Base-by-base conservation (phyloP, 1,139 yeast species). In the Yamadazyma dendronema region DNA sequence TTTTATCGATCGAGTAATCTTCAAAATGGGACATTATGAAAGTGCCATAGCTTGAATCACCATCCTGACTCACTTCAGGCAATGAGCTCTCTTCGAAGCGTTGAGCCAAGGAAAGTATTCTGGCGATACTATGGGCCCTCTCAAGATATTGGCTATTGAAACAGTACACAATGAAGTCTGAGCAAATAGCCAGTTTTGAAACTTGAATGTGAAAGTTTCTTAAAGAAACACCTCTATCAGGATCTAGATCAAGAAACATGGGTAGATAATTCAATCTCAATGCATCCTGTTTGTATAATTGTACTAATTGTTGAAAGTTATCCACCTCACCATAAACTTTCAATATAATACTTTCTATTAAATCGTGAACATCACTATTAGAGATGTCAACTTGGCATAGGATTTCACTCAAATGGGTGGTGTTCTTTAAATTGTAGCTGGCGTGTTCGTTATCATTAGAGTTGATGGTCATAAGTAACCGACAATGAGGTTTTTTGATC, bases 191-290 rank as follows among this genome's bases (percentile, higher is more conserved):
- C 53, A 79, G 64, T 52, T 84, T 86, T 16, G 85, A 73, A 7
- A 79, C 86, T 59, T 86, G 96, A 40, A 81, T 80, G 48, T 82
- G 84, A 56, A 84, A 87, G 54, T 85, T 85, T 43, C 95, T 70
- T 34, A 84, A 65, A 6, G 85, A 79, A 3, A 84, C 79, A 11
- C 92, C 94, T 23, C 70, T 61, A 36, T 69, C 76, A 1, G 94
- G 90, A 47, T 81, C 86, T 47, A 79, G 53, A 41, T 78, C 69
- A 35, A 71, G 59, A 46, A 83, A 81, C 2, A 64, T 53, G 0
- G 87, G 87, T 33, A 79, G 49, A 29, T 67, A 60, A 38, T 76
- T 65, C 26, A 74, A 50, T 13, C 44, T 51, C 28, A 62, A 54
- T 49, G 78, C 72, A 52, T 80, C 86, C 7, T 59, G 47, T 34